Conservation (phyloP, 2,329 filamentous ascomycete species). For the Aspergillus tanneri region DNA sequence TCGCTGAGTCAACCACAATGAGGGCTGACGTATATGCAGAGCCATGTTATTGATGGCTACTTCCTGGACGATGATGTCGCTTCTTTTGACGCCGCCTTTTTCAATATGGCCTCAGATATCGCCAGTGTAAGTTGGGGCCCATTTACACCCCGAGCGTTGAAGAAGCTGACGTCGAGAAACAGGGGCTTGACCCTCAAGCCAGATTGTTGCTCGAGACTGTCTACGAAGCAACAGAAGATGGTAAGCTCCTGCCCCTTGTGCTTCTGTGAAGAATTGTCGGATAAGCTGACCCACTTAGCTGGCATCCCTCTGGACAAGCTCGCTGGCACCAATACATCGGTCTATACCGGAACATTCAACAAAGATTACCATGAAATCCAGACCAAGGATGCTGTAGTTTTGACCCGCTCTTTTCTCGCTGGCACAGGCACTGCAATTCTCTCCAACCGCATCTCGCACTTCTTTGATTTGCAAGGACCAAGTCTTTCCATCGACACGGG, state of each 20-base stretch:
- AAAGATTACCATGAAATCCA: conserved; percentile 20
- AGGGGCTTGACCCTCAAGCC: conserved; percentile 28
- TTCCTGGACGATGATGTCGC: conserved; percentile 28
- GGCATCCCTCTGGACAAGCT: conserved; percentile 20
- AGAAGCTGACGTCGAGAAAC: background rate
- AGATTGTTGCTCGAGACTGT: conserved; percentile 26
- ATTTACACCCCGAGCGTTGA: background rate
- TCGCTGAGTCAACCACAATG: background rate
- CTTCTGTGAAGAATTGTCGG: no score
- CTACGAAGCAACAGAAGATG: conserved; percentile 29
- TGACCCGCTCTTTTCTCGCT: conserved; percentile 12
- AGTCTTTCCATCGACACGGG: no score
- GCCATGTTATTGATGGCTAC: conserved; percentile 19
- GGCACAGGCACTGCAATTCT: conserved; percentile 18
- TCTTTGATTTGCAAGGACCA: conserved; percentile 42
- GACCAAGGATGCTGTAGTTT: conserved; percentile 13
- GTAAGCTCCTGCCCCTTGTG: no score
- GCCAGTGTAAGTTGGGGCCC: conserved; percentile 13
- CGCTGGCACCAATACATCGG: conserved; percentile 18
- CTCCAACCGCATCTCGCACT: conserved; percentile 32
- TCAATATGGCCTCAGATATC: conserved; percentile 25
- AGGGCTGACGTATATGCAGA: background rate
- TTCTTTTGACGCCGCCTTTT: conserved; percentile 29
- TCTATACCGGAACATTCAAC: conserved; percentile 19
- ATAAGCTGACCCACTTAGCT: no score